Percentiles rank a stretch among this genome's conserved stretches.
Evolutionary conservation across 768 basidiomycete species (phyloP).

Genomic region (Mycena filopes): DNA sequence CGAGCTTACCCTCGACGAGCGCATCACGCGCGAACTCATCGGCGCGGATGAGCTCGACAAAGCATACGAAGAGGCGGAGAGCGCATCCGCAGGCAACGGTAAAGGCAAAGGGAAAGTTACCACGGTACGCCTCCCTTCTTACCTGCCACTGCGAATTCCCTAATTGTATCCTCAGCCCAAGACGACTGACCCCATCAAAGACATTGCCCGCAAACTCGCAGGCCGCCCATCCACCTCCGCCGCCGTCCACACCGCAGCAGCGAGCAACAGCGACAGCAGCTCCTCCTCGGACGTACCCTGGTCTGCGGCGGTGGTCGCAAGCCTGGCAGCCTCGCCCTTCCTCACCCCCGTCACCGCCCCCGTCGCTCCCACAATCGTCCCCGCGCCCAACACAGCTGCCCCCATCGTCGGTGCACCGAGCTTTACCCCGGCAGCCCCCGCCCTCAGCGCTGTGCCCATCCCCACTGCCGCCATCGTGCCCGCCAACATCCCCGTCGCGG

Average conservation of each 20-base stretch:
- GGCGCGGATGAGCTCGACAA: neutral
- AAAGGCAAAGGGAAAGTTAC: neutral
- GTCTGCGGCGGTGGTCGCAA: neutral
- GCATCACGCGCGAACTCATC: neutral
- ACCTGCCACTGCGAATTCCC: neutral
- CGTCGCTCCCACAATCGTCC: neutral
- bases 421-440: neutral
- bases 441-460: neutral
- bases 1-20: neutral
- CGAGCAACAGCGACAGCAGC: neutral
- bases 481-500: neutral
- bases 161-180: too few relatives aligned
- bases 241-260: neutral
- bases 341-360: neutral
- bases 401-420: neutral
- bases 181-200: neutral
- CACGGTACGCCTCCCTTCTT: neutral
- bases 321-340: neutral
- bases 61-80: too few relatives aligned
- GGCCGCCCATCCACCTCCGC: neutral
- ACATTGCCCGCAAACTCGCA: neutral
- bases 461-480: neutral
- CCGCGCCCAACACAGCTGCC: neutral
- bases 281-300: neutral
- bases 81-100: too few relatives aligned